Percentiles rank a stretch among this genome's conserved stretches.
phyloP scores from a whole-genome alignment of 2,329 filamentous ascomycete genomes.

The Davidsoniella virescens region DNA sequence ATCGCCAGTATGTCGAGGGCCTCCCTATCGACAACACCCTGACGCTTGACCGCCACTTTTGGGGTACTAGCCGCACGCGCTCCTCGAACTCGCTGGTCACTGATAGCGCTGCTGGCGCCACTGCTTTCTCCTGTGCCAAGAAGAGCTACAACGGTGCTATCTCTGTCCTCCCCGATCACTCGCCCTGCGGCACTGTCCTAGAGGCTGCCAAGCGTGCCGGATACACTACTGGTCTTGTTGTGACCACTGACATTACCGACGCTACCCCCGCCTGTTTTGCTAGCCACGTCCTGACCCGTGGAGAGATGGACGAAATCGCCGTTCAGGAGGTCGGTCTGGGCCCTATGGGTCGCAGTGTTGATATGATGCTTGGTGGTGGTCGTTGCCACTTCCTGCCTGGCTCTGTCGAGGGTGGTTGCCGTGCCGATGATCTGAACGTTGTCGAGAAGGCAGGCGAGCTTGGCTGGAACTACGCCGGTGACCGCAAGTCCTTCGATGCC shows the following conservation, averaged over 20 bases:
- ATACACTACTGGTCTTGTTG: conserved; percentile 84
- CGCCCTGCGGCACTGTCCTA: conserved; percentile 78
- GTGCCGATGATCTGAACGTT: conserved; percentile 62
- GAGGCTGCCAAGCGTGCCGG: conserved; percentile 87
- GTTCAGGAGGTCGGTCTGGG: conserved; percentile 83
- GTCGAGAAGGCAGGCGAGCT: conserved; percentile 54
- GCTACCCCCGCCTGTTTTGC: conserved; percentile 94
- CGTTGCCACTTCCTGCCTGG: conserved; percentile 88
- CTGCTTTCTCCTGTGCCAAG: conserved; percentile 77
- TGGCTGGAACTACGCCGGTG: conserved; percentile 65
- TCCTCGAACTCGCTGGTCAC: conserved; percentile 77
- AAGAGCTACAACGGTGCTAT: conserved; percentile 99
- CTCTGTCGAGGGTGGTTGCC: conserved; percentile 62
- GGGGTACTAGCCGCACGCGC: conserved; percentile 76
- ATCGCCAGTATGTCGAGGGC: conserved; percentile 58
- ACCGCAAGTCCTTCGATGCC: conserved; percentile 58
- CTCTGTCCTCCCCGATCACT: conserved; percentile 67
- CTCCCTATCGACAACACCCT: conserved; percentile 63
- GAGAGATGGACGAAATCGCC: conserved; percentile 79
- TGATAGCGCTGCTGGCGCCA: conserved; percentile 92
- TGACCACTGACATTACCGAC: conserved; percentile 89
- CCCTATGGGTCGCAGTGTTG: conserved; percentile 70
- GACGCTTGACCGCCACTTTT: conserved; percentile 71
- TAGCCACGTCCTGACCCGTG: conserved; percentile 63
- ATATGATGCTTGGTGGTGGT: conserved; percentile 85